phyloP scores from a whole-genome alignment of 306 rosid species.

The Lithocarpus polystachyus region DNA sequence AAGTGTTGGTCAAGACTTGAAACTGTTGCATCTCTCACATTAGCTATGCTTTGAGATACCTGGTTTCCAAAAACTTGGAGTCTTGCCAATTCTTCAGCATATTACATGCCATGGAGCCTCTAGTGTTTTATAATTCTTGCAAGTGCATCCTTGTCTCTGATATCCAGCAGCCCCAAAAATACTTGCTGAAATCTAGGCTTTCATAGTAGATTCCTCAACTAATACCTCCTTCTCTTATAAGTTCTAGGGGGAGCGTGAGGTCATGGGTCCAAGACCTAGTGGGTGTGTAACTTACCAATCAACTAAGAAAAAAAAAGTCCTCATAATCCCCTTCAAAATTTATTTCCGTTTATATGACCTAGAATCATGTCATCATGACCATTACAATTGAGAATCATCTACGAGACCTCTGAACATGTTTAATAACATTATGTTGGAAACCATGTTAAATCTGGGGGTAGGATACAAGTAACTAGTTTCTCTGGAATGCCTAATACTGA shows the following conservation, averaged over 20 bases:
- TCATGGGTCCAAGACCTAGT: too few species aligned
- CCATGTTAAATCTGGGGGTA: not conserved
- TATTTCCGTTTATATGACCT: too few species aligned
- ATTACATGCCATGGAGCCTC: conserved; percentile 9
- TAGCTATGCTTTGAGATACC: not conserved
- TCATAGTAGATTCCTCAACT: not conserved
- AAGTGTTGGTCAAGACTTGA: not conserved
- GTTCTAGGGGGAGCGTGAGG: not conserved
- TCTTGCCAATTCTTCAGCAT: conserved; percentile 10
- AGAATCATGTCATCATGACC: too few species aligned
- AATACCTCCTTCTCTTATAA: not conserved
- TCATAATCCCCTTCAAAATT: too few species aligned
- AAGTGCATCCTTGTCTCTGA: not conserved
- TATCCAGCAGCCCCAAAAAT: not conserved
- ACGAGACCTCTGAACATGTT: too few species aligned
- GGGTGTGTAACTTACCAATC: not conserved
- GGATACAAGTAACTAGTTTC: not conserved
- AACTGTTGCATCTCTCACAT: not conserved
- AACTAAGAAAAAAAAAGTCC: not conserved
- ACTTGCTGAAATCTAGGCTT: not conserved
- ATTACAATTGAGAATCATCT: too few species aligned
- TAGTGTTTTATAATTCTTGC: not conserved
- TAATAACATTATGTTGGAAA: too few species aligned
- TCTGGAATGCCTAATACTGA: not conserved
- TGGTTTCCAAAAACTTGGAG: not conserved